Percentiles rank a stretch among this genome's conserved stretches.
phyloP scores from a whole-genome alignment of 495 filamentous ascomycete genomes.

The Penicillium chermesinum region DNA sequence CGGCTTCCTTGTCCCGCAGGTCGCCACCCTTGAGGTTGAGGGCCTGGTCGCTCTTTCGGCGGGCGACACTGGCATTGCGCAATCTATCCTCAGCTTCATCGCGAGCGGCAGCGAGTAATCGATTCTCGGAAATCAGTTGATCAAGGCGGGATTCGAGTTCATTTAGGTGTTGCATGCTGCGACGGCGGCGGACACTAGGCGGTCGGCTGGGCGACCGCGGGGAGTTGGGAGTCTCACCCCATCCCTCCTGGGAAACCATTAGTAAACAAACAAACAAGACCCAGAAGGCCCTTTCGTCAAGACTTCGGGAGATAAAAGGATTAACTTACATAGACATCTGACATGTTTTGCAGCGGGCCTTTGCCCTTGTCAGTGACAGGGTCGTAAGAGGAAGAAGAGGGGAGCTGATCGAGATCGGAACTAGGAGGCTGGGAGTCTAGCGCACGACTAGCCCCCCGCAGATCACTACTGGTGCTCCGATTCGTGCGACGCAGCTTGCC shows the following conservation, averaged over 20 bases:
- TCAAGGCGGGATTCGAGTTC: conserved; percentile 75
- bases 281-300: conserved; percentile 12
- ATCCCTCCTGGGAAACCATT: conserved; percentile 67
- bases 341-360: conserved; percentile 75
- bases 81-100: conserved; percentile 58
- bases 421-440: conserved; percentile 27
- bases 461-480: conserved; percentile 72
- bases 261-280: conserved; percentile 26
- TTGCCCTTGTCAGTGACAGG: conserved; percentile 83
- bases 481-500: conserved; percentile 62
- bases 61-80: conserved; percentile 51
- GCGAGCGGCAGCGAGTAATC: conserved; percentile 65
- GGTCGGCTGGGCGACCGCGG: conserved; percentile 92
- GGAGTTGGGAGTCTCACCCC: conserved; percentile 85
- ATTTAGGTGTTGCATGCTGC: conserved; percentile 87
- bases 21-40: conserved; percentile 52
- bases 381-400: conserved; percentile 62
- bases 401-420: conserved; percentile 42
- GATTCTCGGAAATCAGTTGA: conserved; percentile 76
- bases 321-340: conserved; percentile 85
- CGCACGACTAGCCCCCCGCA: conserved; percentile 61
- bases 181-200: conserved; percentile 89
- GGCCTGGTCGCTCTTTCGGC: conserved; percentile 50
- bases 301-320: conserved; percentile 11
- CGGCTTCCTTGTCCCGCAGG: conserved; percentile 59